A percentile compares a stretch with the other conserved stretches of the same genome.
These are phyloP conservation scores for Aspergillus proliferans DNA, from an alignment of 2,329 filamentous ascomycete genomes.

Conservation along the genomic window DNA sequence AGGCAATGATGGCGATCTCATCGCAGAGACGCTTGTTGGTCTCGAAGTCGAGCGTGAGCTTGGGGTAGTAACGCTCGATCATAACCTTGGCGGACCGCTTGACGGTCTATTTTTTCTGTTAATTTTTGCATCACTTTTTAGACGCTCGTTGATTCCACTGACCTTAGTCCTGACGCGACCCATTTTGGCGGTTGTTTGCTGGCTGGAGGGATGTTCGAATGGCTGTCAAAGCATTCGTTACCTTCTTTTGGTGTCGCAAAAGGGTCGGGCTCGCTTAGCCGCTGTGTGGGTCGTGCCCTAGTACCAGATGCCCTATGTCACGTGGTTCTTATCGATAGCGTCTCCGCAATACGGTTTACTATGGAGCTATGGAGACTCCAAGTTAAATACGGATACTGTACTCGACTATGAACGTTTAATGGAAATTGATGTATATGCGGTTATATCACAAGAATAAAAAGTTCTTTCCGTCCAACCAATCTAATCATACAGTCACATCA, in stretches of 20 bases:
- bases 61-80: conserved; percentile 97
- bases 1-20: conserved; percentile 99
- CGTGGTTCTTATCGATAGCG: conserved; percentile 5
- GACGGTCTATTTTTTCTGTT: conserved; percentile 48
- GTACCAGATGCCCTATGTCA: conserved; percentile 11
- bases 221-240: conserved; percentile 5
- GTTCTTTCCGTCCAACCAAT: conserved; percentile 24
- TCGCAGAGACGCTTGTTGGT: conserved; percentile 99
- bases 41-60: conserved; percentile 99
- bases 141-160: not conserved
- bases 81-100: conserved; percentile 97
- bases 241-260: conserved; percentile 11
- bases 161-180: conserved; percentile 44
- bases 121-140: not conserved
- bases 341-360: not conserved
- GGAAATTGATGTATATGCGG: conserved; percentile 1
- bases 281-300: conserved; percentile 19
- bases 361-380: conserved; percentile 1
- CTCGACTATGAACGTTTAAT: not conserved
- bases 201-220: conserved; percentile 27
- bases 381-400: conserved; percentile 7
- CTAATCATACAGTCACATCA: conserved; percentile 29
- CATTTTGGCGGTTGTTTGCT: conserved; percentile 40
- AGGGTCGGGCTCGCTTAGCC: conserved; percentile 18
- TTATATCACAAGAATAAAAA: conserved; percentile 24